A percentile compares a stretch with the other conserved stretches of the same genome.
These are phyloP conservation scores for Fraxinus nigra DNA, from an alignment of 305 asterid species.

Conservation along the genomic window DNA sequence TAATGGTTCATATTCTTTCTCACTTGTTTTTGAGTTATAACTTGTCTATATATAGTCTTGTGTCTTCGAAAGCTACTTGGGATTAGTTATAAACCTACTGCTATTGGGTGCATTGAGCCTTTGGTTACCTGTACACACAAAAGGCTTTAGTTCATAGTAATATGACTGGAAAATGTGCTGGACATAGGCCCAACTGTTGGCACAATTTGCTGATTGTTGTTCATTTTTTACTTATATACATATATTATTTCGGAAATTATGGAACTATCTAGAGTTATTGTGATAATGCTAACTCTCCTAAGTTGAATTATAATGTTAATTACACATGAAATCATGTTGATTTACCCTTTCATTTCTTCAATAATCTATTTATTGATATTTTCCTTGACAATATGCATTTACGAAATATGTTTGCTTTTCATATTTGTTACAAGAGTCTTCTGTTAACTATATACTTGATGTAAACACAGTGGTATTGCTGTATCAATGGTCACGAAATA, in stretches of 20 bases:
- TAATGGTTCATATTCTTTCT: not conserved
- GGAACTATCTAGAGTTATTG: not conserved
- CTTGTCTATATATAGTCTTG: not conserved
- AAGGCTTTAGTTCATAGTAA: not conserved
- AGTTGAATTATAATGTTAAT: not conserved
- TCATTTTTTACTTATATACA: not conserved
- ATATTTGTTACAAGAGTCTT: not conserved
- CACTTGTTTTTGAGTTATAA: not conserved
- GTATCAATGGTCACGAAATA: slow-evolving; percentile 99
- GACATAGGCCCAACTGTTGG: not conserved
- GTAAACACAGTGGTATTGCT: slow-evolving; percentile 79
- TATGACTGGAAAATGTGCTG: not conserved
- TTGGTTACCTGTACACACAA: not conserved
- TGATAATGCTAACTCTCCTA: not conserved
- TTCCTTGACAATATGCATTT: slow-evolving; percentile 1
- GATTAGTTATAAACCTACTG: no score
- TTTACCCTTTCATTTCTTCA: not conserved
- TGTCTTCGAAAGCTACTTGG: not conserved
- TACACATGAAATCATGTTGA: not conserved
- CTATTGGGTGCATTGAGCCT: not conserved
- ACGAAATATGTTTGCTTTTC: not conserved
- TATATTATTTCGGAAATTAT: not conserved
- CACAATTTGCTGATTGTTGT: not conserved
- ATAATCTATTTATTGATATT: not conserved
- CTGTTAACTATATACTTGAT: slow-evolving; percentile 19